phyloP scores from a whole-genome alignment of 306 rosid species.

The Rosa persica region DNA sequence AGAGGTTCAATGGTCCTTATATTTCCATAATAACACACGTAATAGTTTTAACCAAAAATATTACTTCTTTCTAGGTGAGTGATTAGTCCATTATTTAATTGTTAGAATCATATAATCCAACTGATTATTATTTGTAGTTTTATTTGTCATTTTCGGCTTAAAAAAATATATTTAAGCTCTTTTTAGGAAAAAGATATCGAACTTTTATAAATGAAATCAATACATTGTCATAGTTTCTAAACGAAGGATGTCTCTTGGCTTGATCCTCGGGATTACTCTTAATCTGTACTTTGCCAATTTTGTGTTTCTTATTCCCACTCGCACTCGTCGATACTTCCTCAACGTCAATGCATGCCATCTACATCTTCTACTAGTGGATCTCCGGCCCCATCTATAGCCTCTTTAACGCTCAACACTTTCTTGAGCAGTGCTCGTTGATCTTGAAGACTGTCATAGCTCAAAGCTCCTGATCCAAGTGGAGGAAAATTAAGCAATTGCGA shows the following conservation, averaged over 20 bases:
- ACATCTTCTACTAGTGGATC: not conserved
- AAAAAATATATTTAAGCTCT: too few relatives aligned
- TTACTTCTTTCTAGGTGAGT: too few relatives aligned
- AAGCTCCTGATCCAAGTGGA: not conserved
- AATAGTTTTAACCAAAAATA: too few relatives aligned
- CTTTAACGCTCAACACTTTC: not conserved
- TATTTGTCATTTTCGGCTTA: too few relatives aligned
- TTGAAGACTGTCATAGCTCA: not conserved
- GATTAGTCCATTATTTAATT: too few relatives aligned
- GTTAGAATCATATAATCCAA: too few relatives aligned
- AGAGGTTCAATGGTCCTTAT: too few relatives aligned
- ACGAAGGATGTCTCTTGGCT: not conserved
- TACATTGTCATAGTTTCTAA: too few relatives aligned
- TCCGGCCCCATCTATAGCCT: not conserved
- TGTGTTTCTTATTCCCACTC: not conserved
- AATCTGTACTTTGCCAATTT: not conserved
- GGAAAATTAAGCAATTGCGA: not conserved
- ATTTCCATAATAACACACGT: too few relatives aligned
- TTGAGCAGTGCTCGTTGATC: not conserved
- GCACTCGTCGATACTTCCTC: not conserved
- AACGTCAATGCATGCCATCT: not conserved
- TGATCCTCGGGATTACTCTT: not conserved
- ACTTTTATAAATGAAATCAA: too few relatives aligned
- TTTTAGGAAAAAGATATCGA: too few relatives aligned
- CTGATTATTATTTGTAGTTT: too few relatives aligned